Evolutionary conservation across 139 green algal genomes (phyloP).

Genomic region (Eudorina sp.): DNA sequence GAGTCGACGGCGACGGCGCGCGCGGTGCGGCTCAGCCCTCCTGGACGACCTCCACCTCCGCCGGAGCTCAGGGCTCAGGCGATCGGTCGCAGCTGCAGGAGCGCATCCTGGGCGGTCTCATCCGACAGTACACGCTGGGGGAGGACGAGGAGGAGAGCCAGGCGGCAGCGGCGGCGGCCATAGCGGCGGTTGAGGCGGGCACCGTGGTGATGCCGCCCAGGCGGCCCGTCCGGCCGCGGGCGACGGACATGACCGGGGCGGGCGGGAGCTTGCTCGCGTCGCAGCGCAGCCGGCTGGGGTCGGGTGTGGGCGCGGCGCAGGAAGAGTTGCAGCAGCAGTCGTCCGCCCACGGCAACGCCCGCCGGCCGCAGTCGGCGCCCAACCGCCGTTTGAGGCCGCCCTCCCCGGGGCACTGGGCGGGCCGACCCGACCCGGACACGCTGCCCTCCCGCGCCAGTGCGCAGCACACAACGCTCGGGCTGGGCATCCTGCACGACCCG

Average conservation of each 20-base stretch:
- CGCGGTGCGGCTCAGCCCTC: background rate
- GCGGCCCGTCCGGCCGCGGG: background rate
- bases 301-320: background rate
- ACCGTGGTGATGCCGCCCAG: background rate
- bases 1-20: background rate
- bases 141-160: background rate
- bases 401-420: slow-evolving; percentile 1
- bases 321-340: background rate
- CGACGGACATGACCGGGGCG: background rate
- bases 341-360: background rate
- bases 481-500: slow-evolving; percentile 30
- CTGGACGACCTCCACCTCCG: slow-evolving; percentile 1
- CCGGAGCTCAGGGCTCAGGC: background rate
- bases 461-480: background rate
- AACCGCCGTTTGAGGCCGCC: slow-evolving; percentile 29
- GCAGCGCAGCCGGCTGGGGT: background rate
- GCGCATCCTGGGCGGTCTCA: slow-evolving; percentile 15
- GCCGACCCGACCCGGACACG: slow-evolving; percentile 20
- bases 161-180: background rate
- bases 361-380: slow-evolving; percentile 16
- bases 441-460: background rate
- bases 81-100: slow-evolving; percentile 21
- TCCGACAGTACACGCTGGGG: background rate
- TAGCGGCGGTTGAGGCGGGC: background rate
- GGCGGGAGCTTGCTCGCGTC: background rate